Percentiles rank a stretch among this genome's conserved stretches.
Evolutionary conservation across 2,329 filamentous ascomycete genomes (phyloP).

Genomic region (Fusarium longipes): DNA sequence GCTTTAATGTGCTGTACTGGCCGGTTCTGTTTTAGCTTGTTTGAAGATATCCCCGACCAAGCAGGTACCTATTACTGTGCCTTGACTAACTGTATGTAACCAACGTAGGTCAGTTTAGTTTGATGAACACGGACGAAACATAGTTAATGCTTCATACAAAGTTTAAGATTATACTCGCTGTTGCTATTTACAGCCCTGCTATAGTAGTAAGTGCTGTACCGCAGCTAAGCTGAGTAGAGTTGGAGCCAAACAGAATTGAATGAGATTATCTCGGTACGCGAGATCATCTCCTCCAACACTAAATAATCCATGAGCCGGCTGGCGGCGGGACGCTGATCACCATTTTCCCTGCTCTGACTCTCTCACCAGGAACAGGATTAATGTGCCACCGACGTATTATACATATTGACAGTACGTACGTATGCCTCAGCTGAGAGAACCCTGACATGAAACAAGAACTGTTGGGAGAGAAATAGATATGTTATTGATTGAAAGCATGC

Average conservation of each 20-base stretch:
- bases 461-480: not conserved
- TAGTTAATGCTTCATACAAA: not conserved
- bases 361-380: conserved; percentile 21
- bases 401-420: not conserved
- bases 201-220: not conserved
- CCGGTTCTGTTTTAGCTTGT: conserved; percentile 25
- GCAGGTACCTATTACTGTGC: not conserved
- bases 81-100: not conserved
- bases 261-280: conserved; percentile 36
- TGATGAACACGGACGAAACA: conserved; percentile 13
- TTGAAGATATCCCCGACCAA: conserved; percentile 28
- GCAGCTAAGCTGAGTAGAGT: not conserved
- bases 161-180: conserved; percentile 6
- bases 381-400: conserved; percentile 20
- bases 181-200: conserved; percentile 40
- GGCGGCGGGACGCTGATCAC: conserved; percentile 34
- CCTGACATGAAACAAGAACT: not conserved
- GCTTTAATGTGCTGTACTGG: not conserved
- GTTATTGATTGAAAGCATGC: conserved; percentile 6
- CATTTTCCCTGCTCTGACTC: conserved; percentile 32
- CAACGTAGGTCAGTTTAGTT: conserved; percentile 3
- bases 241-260: conserved; percentile 1
- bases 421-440: conserved; percentile 4
- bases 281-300: conserved; percentile 28
- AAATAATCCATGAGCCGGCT: conserved; percentile 25